These are phyloP conservation scores for Saccharomycopsis synnaedendra DNA, from an alignment of 805 yeast genomes.

Conservation along the genomic window DNA sequence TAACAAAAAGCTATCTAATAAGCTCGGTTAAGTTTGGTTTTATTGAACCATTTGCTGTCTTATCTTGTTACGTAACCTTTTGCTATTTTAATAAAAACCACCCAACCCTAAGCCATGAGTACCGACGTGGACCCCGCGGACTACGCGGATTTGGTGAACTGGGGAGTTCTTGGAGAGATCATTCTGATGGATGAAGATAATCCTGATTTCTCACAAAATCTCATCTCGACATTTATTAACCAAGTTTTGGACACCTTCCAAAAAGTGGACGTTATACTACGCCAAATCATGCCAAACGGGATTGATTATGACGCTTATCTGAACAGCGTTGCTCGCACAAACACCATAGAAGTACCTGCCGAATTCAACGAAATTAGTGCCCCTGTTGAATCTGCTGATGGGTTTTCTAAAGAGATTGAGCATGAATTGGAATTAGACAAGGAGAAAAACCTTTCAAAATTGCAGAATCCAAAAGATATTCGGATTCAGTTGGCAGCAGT, in stretches of 20 bases:
- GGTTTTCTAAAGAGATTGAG: slow-evolving; percentile 12
- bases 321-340: slow-evolving; percentile 2
- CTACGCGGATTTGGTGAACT: slow-evolving; percentile 60
- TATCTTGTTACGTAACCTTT: too few species aligned
- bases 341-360: slow-evolving; percentile 11
- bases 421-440: slow-evolving; percentile 25
- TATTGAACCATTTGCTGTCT: too few species aligned
- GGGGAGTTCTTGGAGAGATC: slow-evolving; percentile 81
- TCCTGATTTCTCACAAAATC: slow-evolving; percentile 72
- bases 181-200: slow-evolving; percentile 95
- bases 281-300: slow-evolving; percentile 14
- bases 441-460: slow-evolving; percentile 18
- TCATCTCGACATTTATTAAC: slow-evolving; percentile 76
- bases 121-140: slow-evolving; percentile 22
- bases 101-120: neutral
- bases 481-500: slow-evolving; percentile 38
- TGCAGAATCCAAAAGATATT: slow-evolving; percentile 14
- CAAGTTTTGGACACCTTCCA: slow-evolving; percentile 77
- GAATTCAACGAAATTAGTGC: slow-evolving; percentile 10
- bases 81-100: neutral
- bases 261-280: slow-evolving; percentile 52
- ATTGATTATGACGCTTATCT: slow-evolving; percentile 10
- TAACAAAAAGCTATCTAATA: too few species aligned
- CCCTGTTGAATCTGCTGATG: neutral
- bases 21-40: too few species aligned